Evolutionary conservation across 1,284 basidiomycete genomes (phyloP).

Genomic region (Fomitopsis pinicola): DNA sequence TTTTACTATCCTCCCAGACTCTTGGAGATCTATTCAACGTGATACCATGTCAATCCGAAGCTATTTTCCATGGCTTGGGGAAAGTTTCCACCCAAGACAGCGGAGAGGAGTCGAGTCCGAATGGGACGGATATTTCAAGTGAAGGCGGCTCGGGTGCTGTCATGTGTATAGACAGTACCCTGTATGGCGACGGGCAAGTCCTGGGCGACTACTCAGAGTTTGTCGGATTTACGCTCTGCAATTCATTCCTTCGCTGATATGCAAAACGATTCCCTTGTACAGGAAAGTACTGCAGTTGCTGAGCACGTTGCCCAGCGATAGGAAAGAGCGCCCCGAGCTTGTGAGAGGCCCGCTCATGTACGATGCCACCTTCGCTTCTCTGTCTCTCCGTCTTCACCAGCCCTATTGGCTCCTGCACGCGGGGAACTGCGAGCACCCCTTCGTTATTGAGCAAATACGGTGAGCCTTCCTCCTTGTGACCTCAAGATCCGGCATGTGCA

Average conservation of each 20-base stretch:
- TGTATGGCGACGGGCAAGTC: conserved; percentile 49
- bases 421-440: conserved; percentile 77
- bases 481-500: background rate
- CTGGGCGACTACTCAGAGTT: conserved; percentile 59
- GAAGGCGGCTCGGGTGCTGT: conserved; percentile 35
- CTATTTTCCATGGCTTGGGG: conserved; percentile 39
- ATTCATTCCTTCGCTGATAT: conserved; percentile 3
- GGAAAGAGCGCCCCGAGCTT: conserved; percentile 29
- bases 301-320: conserved; percentile 31
- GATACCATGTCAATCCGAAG: conserved; percentile 63
- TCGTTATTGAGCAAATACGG: conserved; percentile 73
- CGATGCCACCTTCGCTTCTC: conserved; percentile 45
- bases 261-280: background rate
- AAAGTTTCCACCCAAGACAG: conserved; percentile 31
- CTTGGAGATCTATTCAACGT: conserved; percentile 57
- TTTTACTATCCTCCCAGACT: conserved; percentile 64
- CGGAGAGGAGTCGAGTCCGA: conserved; percentile 27
- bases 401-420: conserved; percentile 80
- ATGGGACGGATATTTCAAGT: conserved; percentile 13
- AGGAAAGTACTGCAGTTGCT: conserved; percentile 52
- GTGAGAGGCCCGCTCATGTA: conserved; percentile 43
- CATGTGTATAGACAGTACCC: conserved; percentile 54
- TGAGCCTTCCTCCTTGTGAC: conserved; percentile 22
- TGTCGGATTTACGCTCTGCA: conserved; percentile 16
- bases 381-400: conserved; percentile 58